Percentiles rank a stretch among this genome's conserved stretches.
Evolutionary conservation across 805 yeast genomes (phyloP).

Genomic region (Ogataea trehalophila): DNA sequence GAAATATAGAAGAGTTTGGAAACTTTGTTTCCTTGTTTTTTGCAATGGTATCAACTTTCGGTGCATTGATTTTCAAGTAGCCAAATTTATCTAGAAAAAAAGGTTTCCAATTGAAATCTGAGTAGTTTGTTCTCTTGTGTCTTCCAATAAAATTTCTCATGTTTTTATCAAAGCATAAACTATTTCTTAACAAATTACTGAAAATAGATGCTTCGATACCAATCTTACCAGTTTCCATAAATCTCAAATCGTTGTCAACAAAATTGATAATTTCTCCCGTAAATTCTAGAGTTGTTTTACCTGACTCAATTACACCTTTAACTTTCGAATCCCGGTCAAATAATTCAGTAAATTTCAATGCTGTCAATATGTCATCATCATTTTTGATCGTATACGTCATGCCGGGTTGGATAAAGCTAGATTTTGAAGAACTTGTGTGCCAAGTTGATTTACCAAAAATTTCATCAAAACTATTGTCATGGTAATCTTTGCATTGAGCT

Average conservation of each 20-base stretch:
- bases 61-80: slow-evolving; percentile 16
- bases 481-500: background rate
- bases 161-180: slow-evolving; percentile 23
- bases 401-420: slow-evolving; percentile 26
- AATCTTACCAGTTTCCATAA: slow-evolving; percentile 14
- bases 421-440: slow-evolving; percentile 1
- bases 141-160: slow-evolving; percentile 23
- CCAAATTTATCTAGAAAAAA: slow-evolving; percentile 27
- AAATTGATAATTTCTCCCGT: slow-evolving; percentile 29
- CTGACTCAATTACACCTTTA: slow-evolving; percentile 21
- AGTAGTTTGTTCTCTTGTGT: slow-evolving; percentile 10
- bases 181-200: slow-evolving; percentile 26
- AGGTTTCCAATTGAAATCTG: slow-evolving; percentile 23
- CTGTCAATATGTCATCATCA: slow-evolving; percentile 8
- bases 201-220: slow-evolving; percentile 29
- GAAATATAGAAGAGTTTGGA: slow-evolving; percentile 27
- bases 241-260: slow-evolving; percentile 25
- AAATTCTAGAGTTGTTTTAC: slow-evolving; percentile 18
- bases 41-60: slow-evolving; percentile 1
- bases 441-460: background rate
- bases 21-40: slow-evolving; percentile 21
- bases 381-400: slow-evolving; percentile 13
- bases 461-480: too few species aligned
- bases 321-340: slow-evolving; percentile 9
- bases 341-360: slow-evolving; percentile 20